Base-by-base conservation (phyloP, 2,329 filamentous ascomycete genomes). In the Fusarium humuli region DNA sequence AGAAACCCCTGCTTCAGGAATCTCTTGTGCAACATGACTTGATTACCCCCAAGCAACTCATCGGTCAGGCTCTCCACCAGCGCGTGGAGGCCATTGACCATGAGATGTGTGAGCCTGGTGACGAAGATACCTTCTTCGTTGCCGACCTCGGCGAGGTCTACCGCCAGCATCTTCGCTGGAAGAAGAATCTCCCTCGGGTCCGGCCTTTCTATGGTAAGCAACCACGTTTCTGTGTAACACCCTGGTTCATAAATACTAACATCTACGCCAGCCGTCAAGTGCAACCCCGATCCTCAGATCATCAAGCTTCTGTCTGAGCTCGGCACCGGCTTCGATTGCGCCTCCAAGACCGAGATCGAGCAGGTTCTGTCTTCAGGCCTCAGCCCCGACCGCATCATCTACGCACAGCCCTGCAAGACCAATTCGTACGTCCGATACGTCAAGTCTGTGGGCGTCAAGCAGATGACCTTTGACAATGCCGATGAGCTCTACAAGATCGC, bases 391-490 rank as follows among this genome's bases (percentile, higher is more conserved):
- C 94, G 95, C 80, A 97, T 99, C 85, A 98, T 99, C 83, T 99
- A 98, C 79, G 96, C 96, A 52, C 96, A 99, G 84, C 96, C 96
- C 59, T 98, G 96, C 92, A 99, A 99, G 90, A 99, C 96, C 77
- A 97, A 96, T 84, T 98, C 95, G 49, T 98, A 98, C 81, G 87
- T 99, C 69, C 94, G 94, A 78, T 97, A 94, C 78, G 96, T 97
- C 71, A 90, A 92, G 77, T 88, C 90, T 78, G 86, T 91, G 73
- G 92, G 92, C 73, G 96, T 99, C 79, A 95, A 92, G 84, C 93
- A 97, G 86, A 98, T 99, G 95, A 99, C 96, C 4, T 98, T 99
- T 79, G 96, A 99, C 87, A 99, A 99, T 76, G 90, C 92, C 79
- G 96, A 99, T 80, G 96, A 99, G 86, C 88, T 99, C 55, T 94